These are phyloP conservation scores for Vachellia collinsii DNA, from an alignment of 306 rosid species.

Conservation along the genomic window DNA sequence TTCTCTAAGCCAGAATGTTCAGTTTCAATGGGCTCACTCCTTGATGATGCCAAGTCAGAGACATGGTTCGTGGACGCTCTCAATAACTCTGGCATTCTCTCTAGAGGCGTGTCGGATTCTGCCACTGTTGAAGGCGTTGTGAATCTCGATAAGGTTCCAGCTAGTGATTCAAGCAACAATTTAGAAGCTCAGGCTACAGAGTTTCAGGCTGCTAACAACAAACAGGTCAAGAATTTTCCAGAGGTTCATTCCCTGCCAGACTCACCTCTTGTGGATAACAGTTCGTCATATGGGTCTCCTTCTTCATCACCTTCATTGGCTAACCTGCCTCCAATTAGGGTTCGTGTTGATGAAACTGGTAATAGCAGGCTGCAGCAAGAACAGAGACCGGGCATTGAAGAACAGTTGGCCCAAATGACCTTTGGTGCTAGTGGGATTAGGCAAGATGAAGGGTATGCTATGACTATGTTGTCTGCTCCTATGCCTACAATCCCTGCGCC, in stretches of 20 bases:
- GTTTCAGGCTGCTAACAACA: slow-evolving; percentile 32
- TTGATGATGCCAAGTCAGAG: slow-evolving; percentile 84
- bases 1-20: slow-evolving; percentile 70
- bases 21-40: slow-evolving; percentile 79
- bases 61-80: slow-evolving; percentile 96
- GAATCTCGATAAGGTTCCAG: slow-evolving; percentile 57
- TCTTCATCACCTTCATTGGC: slow-evolving; percentile 72
- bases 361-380: slow-evolving; percentile 53
- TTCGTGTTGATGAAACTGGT: slow-evolving; percentile 62
- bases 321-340: slow-evolving; percentile 86
- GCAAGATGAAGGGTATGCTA: slow-evolving; percentile 44
- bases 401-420: slow-evolving; percentile 69
- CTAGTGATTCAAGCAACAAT: slow-evolving; percentile 66
- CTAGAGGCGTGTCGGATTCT: slow-evolving; percentile 68
- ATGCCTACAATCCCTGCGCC: slow-evolving; percentile 48
- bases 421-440: slow-evolving; percentile 39
- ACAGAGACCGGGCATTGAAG: slow-evolving; percentile 61
- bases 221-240: slow-evolving; percentile 48
- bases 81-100: slow-evolving; percentile 62
- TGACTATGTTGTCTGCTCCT: slow-evolving; percentile 40
- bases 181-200: slow-evolving; percentile 52
- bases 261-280: slow-evolving; percentile 66
- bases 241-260: slow-evolving; percentile 56
- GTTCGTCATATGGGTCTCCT: slow-evolving; percentile 58
- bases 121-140: slow-evolving; percentile 56